Evolutionary conservation across 2,329 filamentous ascomycete species (phyloP).

Genomic region (Sclerotinia minor): DNA sequence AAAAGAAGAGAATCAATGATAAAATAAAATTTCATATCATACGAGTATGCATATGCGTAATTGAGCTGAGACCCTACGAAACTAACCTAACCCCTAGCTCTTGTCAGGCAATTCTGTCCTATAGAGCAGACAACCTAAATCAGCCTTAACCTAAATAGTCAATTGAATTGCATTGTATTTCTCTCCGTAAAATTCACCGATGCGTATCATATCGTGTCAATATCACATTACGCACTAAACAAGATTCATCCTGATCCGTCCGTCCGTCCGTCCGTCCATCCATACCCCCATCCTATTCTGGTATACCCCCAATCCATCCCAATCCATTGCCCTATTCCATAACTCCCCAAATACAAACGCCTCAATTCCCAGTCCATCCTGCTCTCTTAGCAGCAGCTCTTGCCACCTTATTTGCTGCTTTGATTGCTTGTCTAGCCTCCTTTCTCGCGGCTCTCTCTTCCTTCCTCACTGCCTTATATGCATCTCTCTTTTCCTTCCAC

Average conservation of each 20-base stretch:
- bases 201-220: slow-evolving; percentile 1
- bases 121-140: background rate
- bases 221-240: slow-evolving; percentile 13
- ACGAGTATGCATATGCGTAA: too few relatives aligned
- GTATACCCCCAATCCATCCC: slow-evolving; percentile 20
- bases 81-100: background rate
- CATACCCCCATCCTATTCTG: slow-evolving; percentile 16
- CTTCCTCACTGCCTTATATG: slow-evolving; percentile 10
- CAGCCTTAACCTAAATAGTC: background rate
- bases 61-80: background rate
- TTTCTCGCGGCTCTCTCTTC: slow-evolving; percentile 21
- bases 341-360: slow-evolving; percentile 21
- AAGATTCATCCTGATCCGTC: background rate
- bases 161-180: background rate
- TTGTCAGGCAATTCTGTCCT: background rate
- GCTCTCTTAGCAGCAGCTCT: slow-evolving; percentile 7
- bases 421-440: slow-evolving; percentile 9
- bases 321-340: slow-evolving; percentile 14
- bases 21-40: too few relatives aligned
- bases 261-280: slow-evolving; percentile 2
- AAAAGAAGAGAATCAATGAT: too few relatives aligned
- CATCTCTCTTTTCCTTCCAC: background rate
- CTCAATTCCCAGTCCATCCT: background rate
- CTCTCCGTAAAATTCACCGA: background rate
- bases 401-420: slow-evolving; percentile 4